Percentiles rank a stretch among this genome's conserved stretches.
Conservation (phyloP, 1,139 yeast species). For the Maudiozyma humilis region DNA sequence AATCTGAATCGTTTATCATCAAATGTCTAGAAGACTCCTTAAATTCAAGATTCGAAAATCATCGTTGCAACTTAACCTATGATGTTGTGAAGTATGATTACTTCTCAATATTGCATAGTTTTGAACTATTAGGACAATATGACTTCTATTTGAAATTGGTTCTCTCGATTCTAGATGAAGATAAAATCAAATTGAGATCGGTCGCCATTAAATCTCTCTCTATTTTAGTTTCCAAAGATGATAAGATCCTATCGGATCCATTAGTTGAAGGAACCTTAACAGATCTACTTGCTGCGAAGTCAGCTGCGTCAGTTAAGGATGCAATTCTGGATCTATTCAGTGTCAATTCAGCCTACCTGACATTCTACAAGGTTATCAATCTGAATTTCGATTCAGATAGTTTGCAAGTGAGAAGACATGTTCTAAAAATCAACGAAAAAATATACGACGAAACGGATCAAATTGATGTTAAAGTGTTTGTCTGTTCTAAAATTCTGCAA, state of each 20-base stretch:
- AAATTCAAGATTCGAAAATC: not conserved
- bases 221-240: slow-evolving; percentile 43
- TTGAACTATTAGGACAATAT: slow-evolving; percentile 38
- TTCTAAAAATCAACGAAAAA: slow-evolving; percentile 43
- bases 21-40: not conserved
- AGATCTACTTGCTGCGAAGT: slow-evolving; percentile 45
- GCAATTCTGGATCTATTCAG: slow-evolving; percentile 64
- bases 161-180: slow-evolving; percentile 30
- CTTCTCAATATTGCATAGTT: slow-evolving; percentile 25
- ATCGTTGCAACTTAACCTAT: not conserved
- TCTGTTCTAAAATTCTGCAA: slow-evolving; percentile 44
- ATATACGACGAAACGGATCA: slow-evolving; percentile 39
- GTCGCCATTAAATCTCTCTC: slow-evolving; percentile 57
- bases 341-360: slow-evolving; percentile 37
- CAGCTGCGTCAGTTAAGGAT: slow-evolving; percentile 69
- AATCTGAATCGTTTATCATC: not conserved
- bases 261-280: slow-evolving; percentile 47
- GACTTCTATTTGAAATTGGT: slow-evolving; percentile 48
- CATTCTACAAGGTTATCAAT: slow-evolving; percentile 44
- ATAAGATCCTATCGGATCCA: slow-evolving; percentile 41
- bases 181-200: slow-evolving; percentile 52
- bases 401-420: slow-evolving; percentile 54
- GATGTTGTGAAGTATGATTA: slow-evolving; percentile 13
- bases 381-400: slow-evolving; percentile 45
- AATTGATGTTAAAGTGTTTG: slow-evolving; percentile 34